phyloP scores from a whole-genome alignment of 1,139 yeast species.

The Nakaseomyces kungkrabaensis region DNA sequence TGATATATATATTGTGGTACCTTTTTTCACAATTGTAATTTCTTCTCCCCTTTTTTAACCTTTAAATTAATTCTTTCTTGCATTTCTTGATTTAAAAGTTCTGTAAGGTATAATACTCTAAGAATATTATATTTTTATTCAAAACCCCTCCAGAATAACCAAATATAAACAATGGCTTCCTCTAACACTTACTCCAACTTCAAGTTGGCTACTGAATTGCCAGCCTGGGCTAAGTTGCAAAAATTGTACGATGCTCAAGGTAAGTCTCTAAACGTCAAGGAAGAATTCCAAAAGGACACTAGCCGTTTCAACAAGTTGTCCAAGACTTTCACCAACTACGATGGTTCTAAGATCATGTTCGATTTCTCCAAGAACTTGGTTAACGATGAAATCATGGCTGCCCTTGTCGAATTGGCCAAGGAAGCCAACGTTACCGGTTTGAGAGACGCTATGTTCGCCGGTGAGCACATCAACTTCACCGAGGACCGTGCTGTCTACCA shows the following conservation, averaged over 20 bases:
- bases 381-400: conserved; percentile 65
- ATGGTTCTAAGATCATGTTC: conserved; percentile 78
- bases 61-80: no score
- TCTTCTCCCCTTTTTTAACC: no score
- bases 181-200: conserved; percentile 38
- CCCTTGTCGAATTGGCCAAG: conserved; percentile 70
- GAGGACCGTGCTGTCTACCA: conserved; percentile 96
- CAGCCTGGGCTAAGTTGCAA: conserved; percentile 80
- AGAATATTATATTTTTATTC: no score
- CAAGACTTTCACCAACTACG: conserved; percentile 69
- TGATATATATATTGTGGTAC: no score
- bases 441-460: conserved; percentile 85
- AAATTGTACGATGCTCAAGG: conserved; percentile 57
- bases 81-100: no score
- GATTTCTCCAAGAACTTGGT: conserved; percentile 92
- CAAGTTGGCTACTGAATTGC: conserved; percentile 61
- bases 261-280: conserved; percentile 59
- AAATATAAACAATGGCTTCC: background rate
- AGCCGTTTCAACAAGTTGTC: conserved; percentile 67
- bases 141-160: background rate
- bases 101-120: no score
- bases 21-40: no score
- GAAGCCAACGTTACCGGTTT: conserved; percentile 82
- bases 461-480: conserved; percentile 88
- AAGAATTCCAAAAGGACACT: conserved; percentile 66